These are phyloP conservation scores for Clonostachys solani DNA, from an alignment of 2,329 filamentous ascomycete species.

Conservation along the genomic window DNA sequence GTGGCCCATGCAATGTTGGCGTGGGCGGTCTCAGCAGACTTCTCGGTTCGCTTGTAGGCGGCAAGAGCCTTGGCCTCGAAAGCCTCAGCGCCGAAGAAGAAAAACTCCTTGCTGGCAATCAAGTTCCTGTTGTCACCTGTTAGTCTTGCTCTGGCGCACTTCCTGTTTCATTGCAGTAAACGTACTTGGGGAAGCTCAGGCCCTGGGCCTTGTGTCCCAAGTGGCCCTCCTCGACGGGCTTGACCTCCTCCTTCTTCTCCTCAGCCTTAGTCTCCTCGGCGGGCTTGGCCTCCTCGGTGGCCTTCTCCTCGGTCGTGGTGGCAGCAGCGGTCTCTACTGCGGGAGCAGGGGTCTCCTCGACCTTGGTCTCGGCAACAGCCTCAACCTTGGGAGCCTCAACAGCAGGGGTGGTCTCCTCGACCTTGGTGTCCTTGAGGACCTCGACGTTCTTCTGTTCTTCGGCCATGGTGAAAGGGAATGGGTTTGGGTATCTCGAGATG, in stretches of 20 bases:
- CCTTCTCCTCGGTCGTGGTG: slow-evolving; percentile 32
- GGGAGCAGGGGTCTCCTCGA: slow-evolving; percentile 13
- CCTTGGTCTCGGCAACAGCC: slow-evolving; percentile 18
- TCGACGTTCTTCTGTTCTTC: slow-evolving; percentile 69
- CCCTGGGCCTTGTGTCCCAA: slow-evolving; percentile 88
- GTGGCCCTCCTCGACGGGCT: slow-evolving; percentile 76
- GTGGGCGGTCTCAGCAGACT: slow-evolving; percentile 70
- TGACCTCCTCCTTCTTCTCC: slow-evolving; percentile 46
- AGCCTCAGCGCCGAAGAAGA: slow-evolving; percentile 76
- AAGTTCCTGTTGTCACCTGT: slow-evolving; percentile 60
- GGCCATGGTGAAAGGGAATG: slow-evolving; percentile 57
- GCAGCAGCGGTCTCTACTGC: slow-evolving; percentile 24
- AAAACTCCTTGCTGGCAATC: slow-evolving; percentile 88
- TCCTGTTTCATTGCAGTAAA: slow-evolving; percentile 4
- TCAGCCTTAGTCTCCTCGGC: slow-evolving; percentile 37
- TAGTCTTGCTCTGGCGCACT: slow-evolving; percentile 7
- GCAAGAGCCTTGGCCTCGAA: slow-evolving; percentile 70
- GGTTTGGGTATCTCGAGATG: slow-evolving; percentile 12
- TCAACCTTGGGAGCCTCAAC: slow-evolving; percentile 25
- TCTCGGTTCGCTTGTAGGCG: slow-evolving; percentile 83
- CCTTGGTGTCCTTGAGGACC: slow-evolving; percentile 47
- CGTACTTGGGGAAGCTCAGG: slow-evolving; percentile 81
- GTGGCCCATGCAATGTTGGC: slow-evolving; percentile 83
- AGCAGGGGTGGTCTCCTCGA: slow-evolving; percentile 23
- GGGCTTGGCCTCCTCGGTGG: slow-evolving; percentile 37